phyloP scores from a whole-genome alignment of 75 land plant species.

The Sequoiadendron giganteum region DNA sequence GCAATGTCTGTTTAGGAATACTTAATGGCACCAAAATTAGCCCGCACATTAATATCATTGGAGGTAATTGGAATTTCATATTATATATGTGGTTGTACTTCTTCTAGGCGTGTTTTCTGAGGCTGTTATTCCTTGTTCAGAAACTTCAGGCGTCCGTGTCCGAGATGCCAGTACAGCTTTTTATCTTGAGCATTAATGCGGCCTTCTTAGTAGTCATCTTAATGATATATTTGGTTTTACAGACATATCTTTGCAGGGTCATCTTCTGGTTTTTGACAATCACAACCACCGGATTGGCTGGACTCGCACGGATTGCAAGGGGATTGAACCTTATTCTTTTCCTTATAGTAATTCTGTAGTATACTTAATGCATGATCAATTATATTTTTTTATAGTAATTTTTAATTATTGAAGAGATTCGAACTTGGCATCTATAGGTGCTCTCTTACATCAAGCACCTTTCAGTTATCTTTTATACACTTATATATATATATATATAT shows the following conservation, averaged over 20 bases:
- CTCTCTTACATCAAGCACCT: too few relatives aligned
- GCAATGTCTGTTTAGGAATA: slow-evolving; percentile 89
- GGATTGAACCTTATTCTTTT: slow-evolving; percentile 18
- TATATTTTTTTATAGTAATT: background rate
- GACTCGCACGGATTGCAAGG: slow-evolving; percentile 54
- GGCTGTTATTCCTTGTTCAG: background rate
- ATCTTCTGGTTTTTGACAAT: slow-evolving; percentile 76
- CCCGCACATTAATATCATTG: slow-evolving; percentile 62
- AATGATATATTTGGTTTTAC: slow-evolving; percentile 19
- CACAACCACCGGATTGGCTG: slow-evolving; percentile 73
- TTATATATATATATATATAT: too few relatives aligned
- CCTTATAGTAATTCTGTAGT: background rate
- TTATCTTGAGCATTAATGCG: background rate
- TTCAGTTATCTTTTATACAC: too few relatives aligned
- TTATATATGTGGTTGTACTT: background rate
- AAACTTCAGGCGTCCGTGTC: background rate
- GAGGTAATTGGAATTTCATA: slow-evolving; percentile 55
- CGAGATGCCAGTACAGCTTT: background rate
- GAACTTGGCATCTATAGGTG: too few relatives aligned
- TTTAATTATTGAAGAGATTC: too few relatives aligned
- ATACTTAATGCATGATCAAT: too few relatives aligned
- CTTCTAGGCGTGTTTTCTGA: background rate
- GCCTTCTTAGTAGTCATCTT: background rate
- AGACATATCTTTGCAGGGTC: slow-evolving; percentile 84
- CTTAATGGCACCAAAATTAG: slow-evolving; percentile 62